Percentiles rank a stretch among this genome's conserved stretches.
These are phyloP conservation scores for Lactifluus pinguis DNA, from an alignment of 768 basidiomycete species.

Conservation along the genomic window DNA sequence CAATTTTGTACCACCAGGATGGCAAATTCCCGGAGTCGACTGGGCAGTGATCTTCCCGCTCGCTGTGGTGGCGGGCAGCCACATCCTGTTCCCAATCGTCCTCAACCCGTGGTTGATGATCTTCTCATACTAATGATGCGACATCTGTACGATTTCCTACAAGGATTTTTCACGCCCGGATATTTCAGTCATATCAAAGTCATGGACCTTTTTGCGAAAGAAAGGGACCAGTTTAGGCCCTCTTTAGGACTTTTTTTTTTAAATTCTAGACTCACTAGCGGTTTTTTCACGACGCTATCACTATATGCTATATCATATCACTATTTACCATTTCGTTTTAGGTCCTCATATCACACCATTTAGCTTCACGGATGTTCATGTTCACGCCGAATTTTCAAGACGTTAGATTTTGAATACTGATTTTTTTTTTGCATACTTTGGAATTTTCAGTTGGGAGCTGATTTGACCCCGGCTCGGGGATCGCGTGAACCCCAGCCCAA, in stretches of 20 bases:
- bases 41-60: constrained; percentile 77
- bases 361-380: not conserved
- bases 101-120: constrained; percentile 88
- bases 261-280: not conserved
- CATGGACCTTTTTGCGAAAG: not conserved
- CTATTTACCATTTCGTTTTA: not conserved
- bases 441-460: not conserved
- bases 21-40: constrained; percentile 50
- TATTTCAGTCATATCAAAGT: not conserved
- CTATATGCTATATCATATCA: not conserved
- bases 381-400: not conserved
- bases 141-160: not conserved
- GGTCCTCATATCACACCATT: not conserved
- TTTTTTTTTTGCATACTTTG: not conserved
- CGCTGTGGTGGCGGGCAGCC: constrained; percentile 52
- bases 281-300: not conserved
- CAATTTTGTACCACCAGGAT: constrained; percentile 49
- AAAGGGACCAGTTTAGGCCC: not conserved
- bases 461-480: no score
- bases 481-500: no score
- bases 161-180: not conserved
- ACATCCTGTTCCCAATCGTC: constrained; percentile 73
- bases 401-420: not conserved
- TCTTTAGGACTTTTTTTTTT: not conserved
- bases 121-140: constrained; percentile 44